Evolutionary conservation across 345 rosid species (phyloP), one percentile per base, ranked within the genome.

Genomic region (Mangifera indica): DNA sequence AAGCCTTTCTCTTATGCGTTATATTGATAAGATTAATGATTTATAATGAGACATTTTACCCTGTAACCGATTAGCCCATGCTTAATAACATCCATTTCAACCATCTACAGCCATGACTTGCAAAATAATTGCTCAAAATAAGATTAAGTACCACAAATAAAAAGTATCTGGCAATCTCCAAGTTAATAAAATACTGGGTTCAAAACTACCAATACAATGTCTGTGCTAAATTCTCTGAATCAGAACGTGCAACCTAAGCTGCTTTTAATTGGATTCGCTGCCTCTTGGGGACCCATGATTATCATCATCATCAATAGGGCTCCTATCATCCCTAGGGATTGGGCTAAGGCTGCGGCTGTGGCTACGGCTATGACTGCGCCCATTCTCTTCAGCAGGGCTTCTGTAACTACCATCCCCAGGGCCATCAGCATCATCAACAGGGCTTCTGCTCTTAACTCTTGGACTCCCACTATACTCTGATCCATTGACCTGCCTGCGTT

Each of bases 301-400:
- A 3, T 80, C 80, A 69, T 84, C 88, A 57, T 87, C 85, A 48
- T 78, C 87, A 34, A 63, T 72, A 1, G 82, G 86, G 72, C 84
- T 78, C 74, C 82, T 82, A 53, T 80, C 86, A 56, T 81, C 85
- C 79, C 84, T 77, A 1, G 64, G 72, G 17, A 52, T 49, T 15
- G 80, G 81, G 56, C 78, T 77, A 2, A 21, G 29, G 48, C 81
- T 81, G 0, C 62, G 82, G 37, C 77, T 70, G 0, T 84, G 85
- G 49, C 87, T 84, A 0, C 78, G 86, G 53, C 86, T 86, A 69
- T 75, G 81, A 77, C 89, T 71, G 5, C 70, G 76, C 60, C 83
- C 97, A 83, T 87, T 83, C 45, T 79, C 84, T 67, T 86, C 89
- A 3, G 66, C 81, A 54, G 91, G 87, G 74, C 84, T 89, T 68